Conservation (phyloP, 805 yeast genomes). For the Candida sithepensis region DNA sequence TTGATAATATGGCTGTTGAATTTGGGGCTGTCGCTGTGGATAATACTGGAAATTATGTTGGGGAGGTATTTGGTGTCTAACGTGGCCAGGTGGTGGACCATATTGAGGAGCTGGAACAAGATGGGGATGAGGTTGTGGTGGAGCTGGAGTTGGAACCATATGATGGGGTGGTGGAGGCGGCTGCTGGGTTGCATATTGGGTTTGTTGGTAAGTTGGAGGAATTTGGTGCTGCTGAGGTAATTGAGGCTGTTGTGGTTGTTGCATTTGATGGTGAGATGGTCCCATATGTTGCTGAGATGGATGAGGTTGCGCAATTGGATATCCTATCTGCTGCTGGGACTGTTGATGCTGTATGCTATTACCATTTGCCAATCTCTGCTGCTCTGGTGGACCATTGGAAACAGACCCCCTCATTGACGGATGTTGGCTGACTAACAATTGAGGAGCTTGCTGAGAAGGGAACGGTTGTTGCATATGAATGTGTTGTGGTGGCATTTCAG, state of each 20-base stretch:
- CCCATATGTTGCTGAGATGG: neutral
- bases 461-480: neutral
- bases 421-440: neutral
- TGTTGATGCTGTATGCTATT: neutral
- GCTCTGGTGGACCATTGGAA: neutral
- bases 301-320: neutral
- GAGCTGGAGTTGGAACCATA: neutral
- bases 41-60: conserved; percentile 1
- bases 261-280: neutral
- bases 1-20: conserved; percentile 5
- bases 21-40: conserved; percentile 10
- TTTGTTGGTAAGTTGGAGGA: neutral
- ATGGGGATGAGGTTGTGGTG: neutral
- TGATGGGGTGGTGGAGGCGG: neutral
- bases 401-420: neutral
- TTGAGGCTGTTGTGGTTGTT: conserved; percentile 1
- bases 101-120: neutral
- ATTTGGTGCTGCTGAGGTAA: neutral
- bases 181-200: neutral
- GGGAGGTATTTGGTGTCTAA: neutral
- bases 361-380: neutral
- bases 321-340: conserved; percentile 1
- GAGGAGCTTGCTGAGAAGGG: neutral
- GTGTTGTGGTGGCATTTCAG: neutral
- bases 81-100: neutral